These are phyloP conservation scores for Parafenestella ontariensis DNA, from an alignment of 2,329 filamentous ascomycete species.

Conservation along the genomic window DNA sequence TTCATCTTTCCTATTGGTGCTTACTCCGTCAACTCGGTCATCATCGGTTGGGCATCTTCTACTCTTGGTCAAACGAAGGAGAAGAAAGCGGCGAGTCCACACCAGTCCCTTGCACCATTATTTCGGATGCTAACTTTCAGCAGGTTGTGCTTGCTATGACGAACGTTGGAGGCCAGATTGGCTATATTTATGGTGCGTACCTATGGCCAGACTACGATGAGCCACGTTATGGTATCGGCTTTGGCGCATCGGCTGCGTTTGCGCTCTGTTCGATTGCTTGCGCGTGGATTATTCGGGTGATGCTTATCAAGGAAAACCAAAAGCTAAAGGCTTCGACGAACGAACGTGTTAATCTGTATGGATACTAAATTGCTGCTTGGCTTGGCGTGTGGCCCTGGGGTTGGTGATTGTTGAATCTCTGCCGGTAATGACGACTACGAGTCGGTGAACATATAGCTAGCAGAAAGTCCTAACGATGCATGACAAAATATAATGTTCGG, in stretches of 20 bases:
- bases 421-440: too few species aligned
- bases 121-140: background rate
- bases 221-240: slow-evolving; percentile 36
- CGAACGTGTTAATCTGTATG: slow-evolving; percentile 38
- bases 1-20: slow-evolving; percentile 42
- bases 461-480: too few species aligned
- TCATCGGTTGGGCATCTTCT: slow-evolving; percentile 39
- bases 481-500: too few species aligned
- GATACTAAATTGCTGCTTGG: too few species aligned
- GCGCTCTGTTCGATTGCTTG: slow-evolving; percentile 37
- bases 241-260: slow-evolving; percentile 38
- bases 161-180: slow-evolving; percentile 36
- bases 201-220: slow-evolving; percentile 34
- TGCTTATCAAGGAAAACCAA: slow-evolving; percentile 40
- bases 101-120: background rate
- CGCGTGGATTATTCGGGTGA: slow-evolving; percentile 32
- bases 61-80: slow-evolving; percentile 39
- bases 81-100: slow-evolving; percentile 30
- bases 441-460: too few species aligned
- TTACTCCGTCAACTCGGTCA: slow-evolving; percentile 41
- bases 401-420: too few species aligned
- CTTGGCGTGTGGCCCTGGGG: too few species aligned
- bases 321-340: slow-evolving; percentile 29
- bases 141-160: slow-evolving; percentile 41
- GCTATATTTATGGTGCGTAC: slow-evolving; percentile 40